These are phyloP conservation scores for Kodamaea kaohsiungensis DNA, from an alignment of 805 yeast species.

Conservation along the genomic window DNA sequence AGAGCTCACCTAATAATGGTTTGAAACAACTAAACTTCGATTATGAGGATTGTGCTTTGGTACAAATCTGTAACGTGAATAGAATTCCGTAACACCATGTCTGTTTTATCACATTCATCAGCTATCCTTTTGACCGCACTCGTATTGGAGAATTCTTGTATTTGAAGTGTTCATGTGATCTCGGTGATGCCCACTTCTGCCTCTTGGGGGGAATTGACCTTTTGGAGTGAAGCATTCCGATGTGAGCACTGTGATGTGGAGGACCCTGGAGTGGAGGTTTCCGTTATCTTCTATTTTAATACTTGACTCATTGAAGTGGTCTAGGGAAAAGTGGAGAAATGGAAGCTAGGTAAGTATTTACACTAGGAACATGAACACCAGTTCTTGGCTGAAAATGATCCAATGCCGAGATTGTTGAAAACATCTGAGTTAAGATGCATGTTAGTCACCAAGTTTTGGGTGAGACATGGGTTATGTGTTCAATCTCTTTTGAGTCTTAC, in stretches of 20 bases:
- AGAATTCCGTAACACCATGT: no score
- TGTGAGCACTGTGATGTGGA: no score
- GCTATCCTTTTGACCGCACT: not conserved
- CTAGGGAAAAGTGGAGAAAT: not conserved
- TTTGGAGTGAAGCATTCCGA: not conserved
- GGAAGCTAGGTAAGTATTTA: not conserved
- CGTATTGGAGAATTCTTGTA: no score
- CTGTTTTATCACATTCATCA: no score
- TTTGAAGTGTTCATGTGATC: not conserved
- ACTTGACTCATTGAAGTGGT: no score
- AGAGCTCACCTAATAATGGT: not conserved
- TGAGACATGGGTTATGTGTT: not conserved
- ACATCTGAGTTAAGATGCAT: not conserved
- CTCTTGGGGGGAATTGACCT: not conserved
- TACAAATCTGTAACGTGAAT: not conserved
- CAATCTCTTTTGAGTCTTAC: no score
- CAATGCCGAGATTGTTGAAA: not conserved
- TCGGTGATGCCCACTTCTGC: not conserved
- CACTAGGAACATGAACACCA: no score
- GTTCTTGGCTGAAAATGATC: not conserved
- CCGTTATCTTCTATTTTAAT: not conserved
- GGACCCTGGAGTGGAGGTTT: not conserved
- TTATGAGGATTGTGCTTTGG: not conserved
- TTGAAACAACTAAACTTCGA: not conserved
- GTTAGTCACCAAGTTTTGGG: not conserved